Percentiles rank a stretch among this genome's conserved stretches.
These are phyloP conservation scores for Raffaelea deltoideospora DNA, from an alignment of 2,329 filamentous ascomycete species.

Conservation along the genomic window DNA sequence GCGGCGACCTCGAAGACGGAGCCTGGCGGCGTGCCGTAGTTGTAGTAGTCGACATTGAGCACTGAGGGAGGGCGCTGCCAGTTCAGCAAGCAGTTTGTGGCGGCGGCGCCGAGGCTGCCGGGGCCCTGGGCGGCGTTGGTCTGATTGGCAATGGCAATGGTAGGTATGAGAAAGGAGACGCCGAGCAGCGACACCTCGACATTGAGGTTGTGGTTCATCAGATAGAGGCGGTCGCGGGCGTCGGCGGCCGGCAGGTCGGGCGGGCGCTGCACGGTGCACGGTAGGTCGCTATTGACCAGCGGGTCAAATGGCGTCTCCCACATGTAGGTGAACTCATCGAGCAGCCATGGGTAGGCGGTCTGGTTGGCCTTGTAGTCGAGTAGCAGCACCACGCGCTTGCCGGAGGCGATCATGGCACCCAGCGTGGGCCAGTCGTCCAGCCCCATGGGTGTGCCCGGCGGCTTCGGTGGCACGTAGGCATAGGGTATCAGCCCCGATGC, in stretches of 20 bases:
- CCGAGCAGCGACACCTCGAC: slow-evolving; percentile 55
- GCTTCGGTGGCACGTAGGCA: slow-evolving; percentile 55
- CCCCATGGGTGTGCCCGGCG: slow-evolving; percentile 58
- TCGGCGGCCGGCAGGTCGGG: slow-evolving; percentile 42
- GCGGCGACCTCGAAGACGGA: slow-evolving; percentile 67
- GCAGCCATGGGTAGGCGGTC: slow-evolving; percentile 61
- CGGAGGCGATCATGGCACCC: slow-evolving; percentile 54
- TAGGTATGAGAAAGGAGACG: slow-evolving; percentile 52
- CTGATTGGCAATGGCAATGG: slow-evolving; percentile 50
- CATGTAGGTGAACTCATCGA: slow-evolving; percentile 77
- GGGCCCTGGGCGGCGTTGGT: slow-evolving; percentile 54
- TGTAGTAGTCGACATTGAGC: slow-evolving; percentile 76
- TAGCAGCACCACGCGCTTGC: slow-evolving; percentile 63
- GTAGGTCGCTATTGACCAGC: slow-evolving; percentile 37
- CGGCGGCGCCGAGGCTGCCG: slow-evolving; percentile 51
- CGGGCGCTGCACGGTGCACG: slow-evolving; percentile 65
- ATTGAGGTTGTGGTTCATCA: slow-evolving; percentile 88
- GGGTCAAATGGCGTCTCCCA: slow-evolving; percentile 87
- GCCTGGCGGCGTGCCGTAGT: slow-evolving; percentile 48
- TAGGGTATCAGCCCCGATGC: slow-evolving; percentile 57
- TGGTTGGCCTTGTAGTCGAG: slow-evolving; percentile 79
- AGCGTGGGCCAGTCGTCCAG: slow-evolving; percentile 73
- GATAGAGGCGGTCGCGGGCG: slow-evolving; percentile 51
- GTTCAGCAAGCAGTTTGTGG: slow-evolving; percentile 40
- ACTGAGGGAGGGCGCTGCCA: slow-evolving; percentile 64